Percentiles rank a stretch among this genome's conserved stretches.
These are phyloP conservation scores for Neurospora sp. DNA, from an alignment of 495 filamentous ascomycete species.

Conservation along the genomic window DNA sequence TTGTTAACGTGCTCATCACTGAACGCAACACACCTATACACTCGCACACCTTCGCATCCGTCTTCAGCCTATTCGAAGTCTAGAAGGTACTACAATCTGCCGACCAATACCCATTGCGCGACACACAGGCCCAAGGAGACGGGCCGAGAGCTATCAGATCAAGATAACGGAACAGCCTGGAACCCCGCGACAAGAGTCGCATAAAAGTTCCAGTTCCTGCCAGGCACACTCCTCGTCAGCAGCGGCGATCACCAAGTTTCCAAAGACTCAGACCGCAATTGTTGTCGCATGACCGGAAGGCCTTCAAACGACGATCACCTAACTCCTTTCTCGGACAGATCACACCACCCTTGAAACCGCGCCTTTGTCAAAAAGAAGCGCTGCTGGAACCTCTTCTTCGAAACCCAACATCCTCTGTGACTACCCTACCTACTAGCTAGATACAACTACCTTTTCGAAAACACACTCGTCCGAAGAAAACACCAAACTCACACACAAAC, in stretches of 20 bases:
- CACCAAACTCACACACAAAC: neutral
- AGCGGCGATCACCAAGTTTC: neutral
- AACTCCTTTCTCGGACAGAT: neutral
- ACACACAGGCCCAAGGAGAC: neutral
- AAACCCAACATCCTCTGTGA: neutral
- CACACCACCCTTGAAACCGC: neutral
- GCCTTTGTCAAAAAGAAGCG: neutral
- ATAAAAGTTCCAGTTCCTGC: neutral
- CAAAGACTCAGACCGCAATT: neutral
- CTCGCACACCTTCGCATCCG: neutral
- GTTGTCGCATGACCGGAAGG: neutral
- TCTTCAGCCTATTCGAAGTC: neutral
- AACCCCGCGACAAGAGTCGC: neutral
- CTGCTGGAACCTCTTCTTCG: neutral
- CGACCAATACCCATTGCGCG: neutral
- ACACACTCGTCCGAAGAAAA: neutral
- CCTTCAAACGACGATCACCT: neutral
- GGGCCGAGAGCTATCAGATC: neutral
- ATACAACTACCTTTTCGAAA: neutral
- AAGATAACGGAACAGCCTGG: neutral
- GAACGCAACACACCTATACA: neutral
- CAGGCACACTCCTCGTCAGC: neutral
- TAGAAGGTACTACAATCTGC: neutral
- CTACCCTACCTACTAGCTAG: neutral
- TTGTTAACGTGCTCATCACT: neutral